phyloP scores from a whole-genome alignment of 768 basidiomycete genomes.

The Saitozyma podzolica region DNA sequence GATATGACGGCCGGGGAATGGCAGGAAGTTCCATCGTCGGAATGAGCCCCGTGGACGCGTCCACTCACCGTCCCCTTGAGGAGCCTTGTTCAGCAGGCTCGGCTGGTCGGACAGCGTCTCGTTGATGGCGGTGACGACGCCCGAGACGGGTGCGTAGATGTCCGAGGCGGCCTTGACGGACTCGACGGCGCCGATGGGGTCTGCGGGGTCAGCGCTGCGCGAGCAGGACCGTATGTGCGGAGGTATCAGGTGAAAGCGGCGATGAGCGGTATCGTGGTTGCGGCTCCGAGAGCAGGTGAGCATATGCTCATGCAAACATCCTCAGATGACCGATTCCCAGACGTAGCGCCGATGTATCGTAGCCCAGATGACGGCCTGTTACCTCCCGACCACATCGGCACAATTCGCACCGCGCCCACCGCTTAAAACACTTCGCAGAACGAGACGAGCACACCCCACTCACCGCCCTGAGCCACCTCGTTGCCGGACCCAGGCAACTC shows the following conservation, averaged over 20 bases:
- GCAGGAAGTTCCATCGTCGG: too few species aligned
- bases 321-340: too few species aligned
- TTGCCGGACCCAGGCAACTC: conserved; percentile 74
- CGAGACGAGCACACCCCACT: conserved; percentile 44
- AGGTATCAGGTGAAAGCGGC: too few species aligned
- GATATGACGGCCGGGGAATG: too few species aligned
- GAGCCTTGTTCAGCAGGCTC: conserved; percentile 80
- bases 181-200: conserved; percentile 86
- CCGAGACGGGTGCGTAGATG: conserved; percentile 93
- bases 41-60: background rate
- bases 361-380: too few species aligned
- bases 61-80: conserved; percentile 75
- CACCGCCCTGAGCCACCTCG: conserved; percentile 71
- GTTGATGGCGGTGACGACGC: conserved; percentile 78
- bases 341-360: too few species aligned
- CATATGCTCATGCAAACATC: too few species aligned
- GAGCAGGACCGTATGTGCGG: too few species aligned
- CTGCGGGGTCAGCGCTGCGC: conserved; percentile 54
- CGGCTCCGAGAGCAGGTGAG: too few species aligned
- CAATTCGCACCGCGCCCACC: too few species aligned
- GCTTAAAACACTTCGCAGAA: background rate
- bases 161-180: conserved; percentile 96
- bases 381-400: too few species aligned
- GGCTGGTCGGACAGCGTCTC: conserved; percentile 66
- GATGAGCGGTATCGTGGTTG: too few species aligned